Evolutionary conservation across 164 flowering plant genomes (phyloP).

Genomic region (Vitis amurensis): DNA sequence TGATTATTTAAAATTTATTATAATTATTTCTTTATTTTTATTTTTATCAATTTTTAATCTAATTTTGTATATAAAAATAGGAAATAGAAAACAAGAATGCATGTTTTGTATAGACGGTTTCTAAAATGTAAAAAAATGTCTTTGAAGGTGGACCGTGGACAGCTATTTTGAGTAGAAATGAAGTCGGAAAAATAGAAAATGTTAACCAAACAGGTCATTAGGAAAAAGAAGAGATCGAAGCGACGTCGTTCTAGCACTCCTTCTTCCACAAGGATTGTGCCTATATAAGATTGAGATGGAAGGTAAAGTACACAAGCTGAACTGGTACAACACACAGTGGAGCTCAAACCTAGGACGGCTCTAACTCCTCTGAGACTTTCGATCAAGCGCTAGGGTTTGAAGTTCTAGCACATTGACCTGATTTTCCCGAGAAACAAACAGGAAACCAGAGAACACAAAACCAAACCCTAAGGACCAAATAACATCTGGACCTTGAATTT

Average conservation of each 20-base stretch:
- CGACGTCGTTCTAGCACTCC: background rate
- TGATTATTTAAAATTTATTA: no score
- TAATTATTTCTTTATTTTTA: no score
- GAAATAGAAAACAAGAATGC: no score
- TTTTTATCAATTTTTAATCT: no score
- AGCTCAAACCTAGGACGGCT: slow-evolving; percentile 14
- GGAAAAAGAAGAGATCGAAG: background rate
- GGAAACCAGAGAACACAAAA: background rate
- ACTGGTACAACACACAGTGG: background rate
- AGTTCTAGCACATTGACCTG: background rate
- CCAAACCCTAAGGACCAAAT: background rate
- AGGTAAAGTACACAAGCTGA: background rate
- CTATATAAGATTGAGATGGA: no score
- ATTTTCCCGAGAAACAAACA: slow-evolving; percentile 3
- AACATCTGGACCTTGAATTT: background rate
- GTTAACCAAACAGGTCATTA: no score
- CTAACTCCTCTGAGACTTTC: slow-evolving; percentile 16
- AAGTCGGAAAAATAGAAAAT: no score
- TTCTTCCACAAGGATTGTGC: background rate
- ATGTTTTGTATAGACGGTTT: no score
- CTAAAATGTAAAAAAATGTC: no score
- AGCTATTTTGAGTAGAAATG: no score
- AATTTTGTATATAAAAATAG: no score
- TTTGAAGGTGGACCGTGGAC: no score
- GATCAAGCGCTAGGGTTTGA: slow-evolving; percentile 14